Conservation (phyloP, 345 rosid species). For the Euphorbia tirucalli region DNA sequence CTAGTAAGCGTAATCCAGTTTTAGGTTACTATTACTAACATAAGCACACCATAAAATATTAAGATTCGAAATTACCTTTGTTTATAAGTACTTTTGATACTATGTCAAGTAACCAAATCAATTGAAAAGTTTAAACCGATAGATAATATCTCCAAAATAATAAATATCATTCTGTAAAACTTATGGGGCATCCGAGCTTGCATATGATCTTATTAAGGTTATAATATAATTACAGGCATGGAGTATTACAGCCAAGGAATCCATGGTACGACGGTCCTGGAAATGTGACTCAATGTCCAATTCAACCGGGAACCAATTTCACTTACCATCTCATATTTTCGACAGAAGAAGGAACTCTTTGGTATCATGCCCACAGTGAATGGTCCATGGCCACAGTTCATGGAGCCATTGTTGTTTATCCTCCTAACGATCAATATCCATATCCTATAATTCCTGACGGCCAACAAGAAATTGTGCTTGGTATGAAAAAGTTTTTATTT, state of each 20-base stretch:
- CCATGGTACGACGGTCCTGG: constrained; percentile 96
- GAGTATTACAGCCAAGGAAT: constrained; percentile 57
- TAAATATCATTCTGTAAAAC: no score
- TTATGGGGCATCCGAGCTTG: no score
- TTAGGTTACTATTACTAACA: no score
- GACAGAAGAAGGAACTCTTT: constrained; percentile 71
- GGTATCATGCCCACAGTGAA: constrained; percentile 93
- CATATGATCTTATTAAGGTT: no score
- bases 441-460: constrained; percentile 6
- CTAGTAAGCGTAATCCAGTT: no score
- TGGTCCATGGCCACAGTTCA: constrained; percentile 86
- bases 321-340: constrained; percentile 55
- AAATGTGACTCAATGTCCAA: constrained; percentile 77
- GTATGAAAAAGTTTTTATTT: no score
- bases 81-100: no score
- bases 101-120: no score
- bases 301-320: constrained; percentile 64
- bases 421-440: constrained; percentile 12
- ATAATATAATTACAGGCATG: constrained; percentile 59
- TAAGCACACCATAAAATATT: no score
- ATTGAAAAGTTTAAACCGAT: no score
- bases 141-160: no score
- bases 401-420: constrained; percentile 43
- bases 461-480: constrained; percentile 9
- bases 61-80: no score